Conservation (phyloP, 257 asterid genomes). For the Cruciata laevipes region DNA sequence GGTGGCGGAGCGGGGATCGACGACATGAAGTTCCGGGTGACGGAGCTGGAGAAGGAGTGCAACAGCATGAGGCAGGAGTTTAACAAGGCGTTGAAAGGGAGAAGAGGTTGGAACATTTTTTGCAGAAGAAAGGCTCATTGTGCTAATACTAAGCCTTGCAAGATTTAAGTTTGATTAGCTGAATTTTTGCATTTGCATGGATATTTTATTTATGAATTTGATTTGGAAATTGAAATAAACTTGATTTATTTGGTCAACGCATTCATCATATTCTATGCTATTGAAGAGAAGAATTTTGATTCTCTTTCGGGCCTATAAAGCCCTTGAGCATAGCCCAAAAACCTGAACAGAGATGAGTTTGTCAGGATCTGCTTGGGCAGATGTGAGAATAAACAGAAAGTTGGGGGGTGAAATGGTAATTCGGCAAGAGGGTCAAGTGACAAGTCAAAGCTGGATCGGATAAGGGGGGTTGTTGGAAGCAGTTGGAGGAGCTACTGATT, state of each 20-base stretch:
- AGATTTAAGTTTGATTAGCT: not conserved
- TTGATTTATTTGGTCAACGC: not conserved
- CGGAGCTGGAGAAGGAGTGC: conserved; percentile 81
- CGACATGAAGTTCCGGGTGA: conserved; percentile 66
- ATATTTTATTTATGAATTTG: not conserved
- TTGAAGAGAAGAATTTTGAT: no score
- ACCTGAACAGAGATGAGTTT: no score
- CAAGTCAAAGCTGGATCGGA: no score
- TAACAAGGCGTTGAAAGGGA: conserved; percentile 47
- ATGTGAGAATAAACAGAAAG: no score
- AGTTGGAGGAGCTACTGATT: no score
- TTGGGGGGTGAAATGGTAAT: no score
- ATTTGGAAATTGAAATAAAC: not conserved
- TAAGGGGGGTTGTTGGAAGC: no score
- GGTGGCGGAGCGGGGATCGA: conserved; percentile 25
- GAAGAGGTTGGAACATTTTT: conserved; percentile 73
- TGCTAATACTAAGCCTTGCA: conserved; percentile 19
- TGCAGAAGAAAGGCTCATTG: conserved; percentile 49
- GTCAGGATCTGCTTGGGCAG: no score
- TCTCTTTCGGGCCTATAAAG: no score
- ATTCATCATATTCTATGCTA: not conserved
- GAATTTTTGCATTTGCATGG: not conserved
- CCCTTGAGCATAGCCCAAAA: no score
- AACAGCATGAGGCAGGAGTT: conserved; percentile 66
- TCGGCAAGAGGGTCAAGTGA: no score